Evolutionary conservation across 805 yeast genomes (phyloP).

Genomic region (Blastobotrys parvus): DNA sequence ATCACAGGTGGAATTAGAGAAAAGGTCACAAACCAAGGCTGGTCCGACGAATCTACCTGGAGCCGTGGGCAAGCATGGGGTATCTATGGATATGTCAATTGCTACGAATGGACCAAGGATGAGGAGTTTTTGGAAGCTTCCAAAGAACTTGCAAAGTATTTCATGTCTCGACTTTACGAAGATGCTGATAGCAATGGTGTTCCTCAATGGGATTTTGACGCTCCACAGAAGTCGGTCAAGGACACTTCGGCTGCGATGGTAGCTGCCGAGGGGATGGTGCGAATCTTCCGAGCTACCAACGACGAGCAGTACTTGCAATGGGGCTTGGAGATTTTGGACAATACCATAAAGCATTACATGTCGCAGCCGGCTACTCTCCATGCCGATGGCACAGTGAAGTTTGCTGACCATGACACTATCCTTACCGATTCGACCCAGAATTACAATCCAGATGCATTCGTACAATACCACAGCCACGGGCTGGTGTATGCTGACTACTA

Average conservation of each 20-base stretch:
- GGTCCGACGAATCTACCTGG: slow-evolving; percentile 25
- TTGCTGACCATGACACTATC: slow-evolving; percentile 17
- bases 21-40: slow-evolving; percentile 27
- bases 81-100: slow-evolving; percentile 24
- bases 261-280: slow-evolving; percentile 25
- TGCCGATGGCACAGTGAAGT: not conserved
- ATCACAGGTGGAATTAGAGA: slow-evolving; percentile 20
- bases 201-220: slow-evolving; percentile 18
- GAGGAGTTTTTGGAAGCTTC: slow-evolving; percentile 24
- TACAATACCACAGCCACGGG: slow-evolving; percentile 20
- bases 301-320: slow-evolving; percentile 15
- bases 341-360: slow-evolving; percentile 16
- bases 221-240: slow-evolving; percentile 19
- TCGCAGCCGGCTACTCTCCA: slow-evolving; percentile 10
- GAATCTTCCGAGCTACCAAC: slow-evolving; percentile 17
- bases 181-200: too few relatives aligned
- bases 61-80: slow-evolving; percentile 32
- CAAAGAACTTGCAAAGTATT: slow-evolving; percentile 21
- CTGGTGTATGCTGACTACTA: slow-evolving; percentile 29
- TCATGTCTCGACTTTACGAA: slow-evolving; percentile 19
- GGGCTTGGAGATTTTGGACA: slow-evolving; percentile 17
- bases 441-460: slow-evolving; percentile 21
- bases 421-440: slow-evolving; percentile 23
- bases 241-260: slow-evolving; percentile 28
- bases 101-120: slow-evolving; percentile 24